phyloP scores from a whole-genome alignment of 2,329 filamentous ascomycete species.

The Paradendryphiella salina region DNA sequence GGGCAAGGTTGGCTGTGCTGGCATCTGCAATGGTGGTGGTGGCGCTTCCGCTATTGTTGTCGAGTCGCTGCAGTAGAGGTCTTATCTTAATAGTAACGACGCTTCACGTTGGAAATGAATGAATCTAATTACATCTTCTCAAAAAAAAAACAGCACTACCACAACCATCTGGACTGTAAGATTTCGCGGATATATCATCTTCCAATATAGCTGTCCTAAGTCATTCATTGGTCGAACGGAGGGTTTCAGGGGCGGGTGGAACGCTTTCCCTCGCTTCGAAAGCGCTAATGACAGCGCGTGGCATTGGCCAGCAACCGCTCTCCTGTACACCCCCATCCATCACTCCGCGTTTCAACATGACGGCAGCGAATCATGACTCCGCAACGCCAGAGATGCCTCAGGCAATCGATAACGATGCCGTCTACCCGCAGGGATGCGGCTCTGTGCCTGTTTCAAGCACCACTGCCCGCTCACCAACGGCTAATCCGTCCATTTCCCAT shows the following conservation, averaged over 20 bases:
- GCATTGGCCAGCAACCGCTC: conserved; percentile 18
- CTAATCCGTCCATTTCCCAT: conserved; percentile 34
- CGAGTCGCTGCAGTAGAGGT: conserved; percentile 58
- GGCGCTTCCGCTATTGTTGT: conserved; percentile 93
- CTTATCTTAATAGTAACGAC: conserved; percentile 4
- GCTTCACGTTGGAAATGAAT: conserved; percentile 10
- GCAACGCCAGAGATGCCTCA: conserved; percentile 8
- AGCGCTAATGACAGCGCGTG: conserved; percentile 10
- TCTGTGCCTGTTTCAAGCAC: conserved; percentile 32
- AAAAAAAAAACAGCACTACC: neutral
- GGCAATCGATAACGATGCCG: conserved; percentile 13
- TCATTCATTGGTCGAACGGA: conserved; percentile 9
- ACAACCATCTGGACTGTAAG: neutral
- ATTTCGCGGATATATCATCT: neutral
- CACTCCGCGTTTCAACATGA: conserved; percentile 23
- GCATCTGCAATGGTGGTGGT: conserved; percentile 97
- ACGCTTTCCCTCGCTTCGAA: conserved; percentile 13
- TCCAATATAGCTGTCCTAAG: neutral
- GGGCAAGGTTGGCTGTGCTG: conserved; percentile 89
- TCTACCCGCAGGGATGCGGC: conserved; percentile 15
- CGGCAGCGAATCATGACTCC: conserved; percentile 15
- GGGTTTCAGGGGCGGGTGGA: conserved; percentile 17
- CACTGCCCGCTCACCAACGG: conserved; percentile 18
- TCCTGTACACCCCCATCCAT: conserved; percentile 14
- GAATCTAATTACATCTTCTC: conserved; percentile 1